Evolutionary conservation across 176 grass and related monocot genomes (phyloP).

Genomic region (Juncus inflexus): DNA sequence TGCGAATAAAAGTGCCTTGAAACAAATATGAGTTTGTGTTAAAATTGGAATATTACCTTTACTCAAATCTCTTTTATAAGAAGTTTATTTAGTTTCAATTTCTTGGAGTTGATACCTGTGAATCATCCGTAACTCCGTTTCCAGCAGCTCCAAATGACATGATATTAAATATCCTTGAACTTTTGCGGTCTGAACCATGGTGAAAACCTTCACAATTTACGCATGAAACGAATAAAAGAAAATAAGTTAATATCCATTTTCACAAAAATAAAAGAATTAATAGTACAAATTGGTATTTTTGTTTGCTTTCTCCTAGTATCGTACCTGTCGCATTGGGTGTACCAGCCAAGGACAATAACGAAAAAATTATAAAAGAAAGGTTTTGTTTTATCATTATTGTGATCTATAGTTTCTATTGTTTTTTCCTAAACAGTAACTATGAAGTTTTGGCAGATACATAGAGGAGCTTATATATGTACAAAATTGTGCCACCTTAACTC

Average conservation of each 20-base stretch:
- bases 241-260: background rate
- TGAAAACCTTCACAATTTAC: slow-evolving; percentile 3
- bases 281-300: background rate
- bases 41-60: background rate
- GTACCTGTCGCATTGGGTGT: slow-evolving; percentile 22
- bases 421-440: background rate
- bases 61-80: background rate
- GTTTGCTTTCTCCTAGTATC: background rate
- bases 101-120: slow-evolving; percentile 36
- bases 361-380: background rate
- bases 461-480: slow-evolving; percentile 26
- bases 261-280: too few relatives aligned
- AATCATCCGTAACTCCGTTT: slow-evolving; percentile 52
- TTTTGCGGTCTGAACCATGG: slow-evolving; percentile 30
- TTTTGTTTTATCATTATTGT: slow-evolving; percentile 12
- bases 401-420: background rate
- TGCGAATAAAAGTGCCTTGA: slow-evolving; percentile 55
- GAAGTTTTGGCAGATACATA: background rate
- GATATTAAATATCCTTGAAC: slow-evolving; percentile 40
- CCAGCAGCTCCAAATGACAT: slow-evolving; percentile 55
- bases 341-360: background rate
- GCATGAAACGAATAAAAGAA: background rate
- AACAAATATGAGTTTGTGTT: slow-evolving; percentile 9
- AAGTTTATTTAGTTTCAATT: slow-evolving; percentile 10
- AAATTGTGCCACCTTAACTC: background rate